Percentiles rank a stretch among this genome's conserved stretches.
Evolutionary conservation across 768 basidiomycete genomes (phyloP).

Genomic region (Leccinellum albellum): DNA sequence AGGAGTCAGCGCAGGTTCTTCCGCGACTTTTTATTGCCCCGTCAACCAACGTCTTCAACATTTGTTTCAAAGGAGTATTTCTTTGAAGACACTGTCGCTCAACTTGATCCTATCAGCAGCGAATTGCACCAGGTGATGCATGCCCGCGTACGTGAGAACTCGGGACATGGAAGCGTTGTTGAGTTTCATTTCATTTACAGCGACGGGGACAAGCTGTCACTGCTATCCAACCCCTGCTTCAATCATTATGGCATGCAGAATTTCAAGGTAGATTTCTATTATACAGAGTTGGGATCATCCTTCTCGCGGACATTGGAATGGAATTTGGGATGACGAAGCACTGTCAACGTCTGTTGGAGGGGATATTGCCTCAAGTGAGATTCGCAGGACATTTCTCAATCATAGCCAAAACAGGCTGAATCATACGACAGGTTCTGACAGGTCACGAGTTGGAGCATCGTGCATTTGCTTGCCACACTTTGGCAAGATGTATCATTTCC

Average conservation of each 20-base stretch:
- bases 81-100: conserved; percentile 36
- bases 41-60: conserved; percentile 49
- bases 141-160: conserved; percentile 34
- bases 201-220: conserved; percentile 59
- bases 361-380: conserved; percentile 75
- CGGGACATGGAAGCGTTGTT: conserved; percentile 12
- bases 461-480: conserved; percentile 67
- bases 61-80: conserved; percentile 58
- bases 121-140: conserved; percentile 42
- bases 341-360: conserved; percentile 63
- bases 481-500: conserved; percentile 73
- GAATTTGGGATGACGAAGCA: conserved; percentile 74
- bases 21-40: conserved; percentile 60
- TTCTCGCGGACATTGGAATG: conserved; percentile 75
- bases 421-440: conserved; percentile 51
- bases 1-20: conserved; percentile 64
- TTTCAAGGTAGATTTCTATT: conserved; percentile 64
- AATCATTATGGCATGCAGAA: conserved; percentile 75
- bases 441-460: conserved; percentile 75
- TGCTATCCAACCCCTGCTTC: conserved; percentile 63
- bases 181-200: conserved; percentile 35
- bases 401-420: neutral
- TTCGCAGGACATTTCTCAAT: conserved; percentile 6
- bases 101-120: conserved; percentile 37
- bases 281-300: conserved; percentile 64